Evolutionary conservation across 495 filamentous ascomycete species (phyloP).

Genomic region (Baudoinia panamericana): DNA sequence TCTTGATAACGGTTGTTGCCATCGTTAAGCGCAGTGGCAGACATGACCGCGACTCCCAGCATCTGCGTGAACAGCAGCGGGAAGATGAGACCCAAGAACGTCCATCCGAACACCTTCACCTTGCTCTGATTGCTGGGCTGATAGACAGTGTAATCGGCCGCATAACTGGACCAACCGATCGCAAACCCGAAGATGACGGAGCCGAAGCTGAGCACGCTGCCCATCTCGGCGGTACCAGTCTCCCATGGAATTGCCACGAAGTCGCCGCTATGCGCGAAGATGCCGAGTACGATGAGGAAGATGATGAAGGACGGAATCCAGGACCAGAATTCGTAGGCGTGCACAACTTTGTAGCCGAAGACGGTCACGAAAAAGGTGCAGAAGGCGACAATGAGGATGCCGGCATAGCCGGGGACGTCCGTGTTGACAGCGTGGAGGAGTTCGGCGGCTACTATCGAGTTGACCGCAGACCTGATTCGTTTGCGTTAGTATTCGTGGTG

Average conservation of each 20-base stretch:
- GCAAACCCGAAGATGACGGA: conserved; percentile 65
- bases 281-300: conserved; percentile 62
- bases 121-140: conserved; percentile 50
- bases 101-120: conserved; percentile 51
- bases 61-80: conserved; percentile 68
- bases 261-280: conserved; percentile 60
- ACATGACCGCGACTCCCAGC: conserved; percentile 61
- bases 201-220: conserved; percentile 56
- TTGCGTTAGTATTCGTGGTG: not conserved
- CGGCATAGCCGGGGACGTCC: conserved; percentile 57
- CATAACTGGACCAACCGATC: conserved; percentile 68
- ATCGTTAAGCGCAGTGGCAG: conserved; percentile 42
- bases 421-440: conserved; percentile 64
- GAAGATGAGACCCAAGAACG: conserved; percentile 55
- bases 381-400: conserved; percentile 63
- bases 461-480: conserved; percentile 41
- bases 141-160: conserved; percentile 76
- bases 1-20: conserved; percentile 41
- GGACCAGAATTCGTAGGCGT: conserved; percentile 63
- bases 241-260: conserved; percentile 56
- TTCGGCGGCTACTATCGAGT: conserved; percentile 73
- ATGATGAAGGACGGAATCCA: conserved; percentile 69
- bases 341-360: conserved; percentile 73
- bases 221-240: conserved; percentile 48
- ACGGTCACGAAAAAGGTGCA: conserved; percentile 58